Conservation (phyloP, 2,329 filamentous ascomycete species). For the Lasiodiplodia citricola region DNA sequence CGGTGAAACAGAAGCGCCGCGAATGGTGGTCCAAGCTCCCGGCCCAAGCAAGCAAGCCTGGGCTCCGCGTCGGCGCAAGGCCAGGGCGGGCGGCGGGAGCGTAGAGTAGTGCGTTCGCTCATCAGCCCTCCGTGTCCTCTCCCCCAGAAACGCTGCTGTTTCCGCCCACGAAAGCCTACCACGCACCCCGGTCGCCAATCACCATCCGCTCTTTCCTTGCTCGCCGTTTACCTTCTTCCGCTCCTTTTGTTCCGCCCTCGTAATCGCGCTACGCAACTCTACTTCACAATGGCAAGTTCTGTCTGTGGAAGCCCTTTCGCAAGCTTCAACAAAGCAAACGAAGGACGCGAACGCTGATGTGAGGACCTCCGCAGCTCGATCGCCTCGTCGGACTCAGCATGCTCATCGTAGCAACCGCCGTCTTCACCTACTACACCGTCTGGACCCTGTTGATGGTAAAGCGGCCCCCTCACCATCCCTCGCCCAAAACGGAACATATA, state of each 20-base stretch:
- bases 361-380: constrained; percentile 72
- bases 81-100: constrained; percentile 17
- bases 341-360: constrained; percentile 4
- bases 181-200: constrained; percentile 1
- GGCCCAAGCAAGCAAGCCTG: neutral
- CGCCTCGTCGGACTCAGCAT: constrained; percentile 79
- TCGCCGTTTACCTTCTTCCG: constrained; percentile 1
- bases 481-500: neutral
- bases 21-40: constrained; percentile 8
- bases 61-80: neutral
- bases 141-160: constrained; percentile 9
- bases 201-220: neutral
- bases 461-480: neutral
- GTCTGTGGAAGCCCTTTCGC: constrained; percentile 22
- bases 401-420: constrained; percentile 73
- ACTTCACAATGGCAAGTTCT: constrained; percentile 27
- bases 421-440: constrained; percentile 92
- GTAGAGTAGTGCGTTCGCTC: constrained; percentile 10
- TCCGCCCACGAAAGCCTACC: neutral
- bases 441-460: constrained; percentile 96
- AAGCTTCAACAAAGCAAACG: constrained; percentile 5
- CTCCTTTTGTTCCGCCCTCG: constrained; percentile 5
- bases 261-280: neutral
- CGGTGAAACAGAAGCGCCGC: constrained; percentile 13
- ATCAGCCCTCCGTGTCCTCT: constrained; percentile 25